phyloP scores from a whole-genome alignment of 129 eudicot species.

The sunflower (Helianthus annuus) region DNA sequence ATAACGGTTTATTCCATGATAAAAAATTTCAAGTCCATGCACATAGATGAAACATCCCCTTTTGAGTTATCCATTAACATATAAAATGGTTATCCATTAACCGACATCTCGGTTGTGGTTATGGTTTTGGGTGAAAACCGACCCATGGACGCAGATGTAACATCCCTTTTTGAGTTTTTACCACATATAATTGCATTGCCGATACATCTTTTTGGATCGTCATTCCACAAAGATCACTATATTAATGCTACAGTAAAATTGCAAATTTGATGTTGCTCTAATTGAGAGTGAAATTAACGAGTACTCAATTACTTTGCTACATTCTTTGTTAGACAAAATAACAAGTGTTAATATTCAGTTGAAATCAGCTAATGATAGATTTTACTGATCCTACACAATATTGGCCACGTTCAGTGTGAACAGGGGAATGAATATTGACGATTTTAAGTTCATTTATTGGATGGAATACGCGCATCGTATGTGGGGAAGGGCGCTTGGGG shows the following conservation, averaged over 20 bases:
- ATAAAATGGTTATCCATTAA: too few relatives aligned
- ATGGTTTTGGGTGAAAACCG: too few relatives aligned
- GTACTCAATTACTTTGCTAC: constrained; percentile 24
- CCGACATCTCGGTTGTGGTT: too few relatives aligned
- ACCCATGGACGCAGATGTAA: not conserved
- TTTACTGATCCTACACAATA: constrained; percentile 19
- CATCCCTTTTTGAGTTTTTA: not conserved
- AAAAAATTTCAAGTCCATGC: too few relatives aligned
- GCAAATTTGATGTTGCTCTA: constrained; percentile 36
- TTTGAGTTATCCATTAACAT: too few relatives aligned
- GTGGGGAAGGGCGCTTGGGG: constrained; percentile 99
- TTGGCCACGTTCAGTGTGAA: constrained; percentile 61
- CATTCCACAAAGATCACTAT: constrained; percentile 43
- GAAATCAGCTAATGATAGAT: not conserved
- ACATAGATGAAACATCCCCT: too few relatives aligned
- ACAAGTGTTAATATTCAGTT: not conserved
- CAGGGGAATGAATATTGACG: constrained; percentile 85
- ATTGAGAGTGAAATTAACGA: constrained; percentile 22
- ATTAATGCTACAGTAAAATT: constrained; percentile 29
- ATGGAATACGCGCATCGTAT: constrained; percentile 98
- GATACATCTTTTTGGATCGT: constrained; percentile 48
- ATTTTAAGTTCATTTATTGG: constrained; percentile 97
- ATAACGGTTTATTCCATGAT: too few relatives aligned
- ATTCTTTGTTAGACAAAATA: constrained; percentile 6
- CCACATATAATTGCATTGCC: constrained; percentile 23